Percentiles rank a stretch among this genome's conserved stretches.
phyloP scores from a whole-genome alignment of 1,284 basidiomycete species.

The Tranzscheliella williamsii region DNA sequence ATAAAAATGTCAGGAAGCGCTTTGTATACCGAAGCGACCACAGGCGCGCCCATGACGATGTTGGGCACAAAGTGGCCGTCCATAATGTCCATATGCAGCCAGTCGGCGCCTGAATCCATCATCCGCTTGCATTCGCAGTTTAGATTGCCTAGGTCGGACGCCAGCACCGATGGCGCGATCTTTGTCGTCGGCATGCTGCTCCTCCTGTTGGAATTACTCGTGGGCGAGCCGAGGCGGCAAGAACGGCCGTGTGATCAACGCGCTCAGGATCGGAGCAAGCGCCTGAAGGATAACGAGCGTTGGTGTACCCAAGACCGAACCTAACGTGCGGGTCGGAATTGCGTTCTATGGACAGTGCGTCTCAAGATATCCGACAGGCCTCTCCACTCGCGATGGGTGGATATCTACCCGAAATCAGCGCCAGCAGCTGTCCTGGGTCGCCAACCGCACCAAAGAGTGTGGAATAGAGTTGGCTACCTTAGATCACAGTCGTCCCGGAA shows the following conservation, averaged over 20 bases:
- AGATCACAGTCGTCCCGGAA: too few species aligned
- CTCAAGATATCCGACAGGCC: too few species aligned
- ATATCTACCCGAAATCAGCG: too few species aligned
- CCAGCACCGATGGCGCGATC: constrained; percentile 58
- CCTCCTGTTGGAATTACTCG: not conserved
- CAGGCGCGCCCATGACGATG: constrained; percentile 74
- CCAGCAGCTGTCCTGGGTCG: too few species aligned
- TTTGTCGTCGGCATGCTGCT: constrained; percentile 53
- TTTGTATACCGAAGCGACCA: constrained; percentile 84
- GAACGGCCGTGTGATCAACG: not conserved
- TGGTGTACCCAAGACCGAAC: too few species aligned
- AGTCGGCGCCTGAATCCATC: constrained; percentile 59
- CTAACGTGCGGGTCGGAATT: too few species aligned
- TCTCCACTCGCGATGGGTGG: too few species aligned
- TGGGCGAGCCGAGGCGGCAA: not conserved
- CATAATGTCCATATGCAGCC: constrained; percentile 58
- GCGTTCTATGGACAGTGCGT: too few species aligned
- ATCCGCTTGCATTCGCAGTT: constrained; percentile 57
- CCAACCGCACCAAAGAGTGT: too few species aligned
- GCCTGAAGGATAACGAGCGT: too few species aligned
- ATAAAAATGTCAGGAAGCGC: constrained; percentile 93
- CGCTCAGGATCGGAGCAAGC: too few species aligned
- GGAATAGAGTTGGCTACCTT: too few species aligned
- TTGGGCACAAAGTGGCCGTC: constrained; percentile 95
- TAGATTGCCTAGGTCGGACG: constrained; percentile 59